Conservation (phyloP, 352 stramenopile genomes). For the Globisporangium heterothallicum region DNA sequence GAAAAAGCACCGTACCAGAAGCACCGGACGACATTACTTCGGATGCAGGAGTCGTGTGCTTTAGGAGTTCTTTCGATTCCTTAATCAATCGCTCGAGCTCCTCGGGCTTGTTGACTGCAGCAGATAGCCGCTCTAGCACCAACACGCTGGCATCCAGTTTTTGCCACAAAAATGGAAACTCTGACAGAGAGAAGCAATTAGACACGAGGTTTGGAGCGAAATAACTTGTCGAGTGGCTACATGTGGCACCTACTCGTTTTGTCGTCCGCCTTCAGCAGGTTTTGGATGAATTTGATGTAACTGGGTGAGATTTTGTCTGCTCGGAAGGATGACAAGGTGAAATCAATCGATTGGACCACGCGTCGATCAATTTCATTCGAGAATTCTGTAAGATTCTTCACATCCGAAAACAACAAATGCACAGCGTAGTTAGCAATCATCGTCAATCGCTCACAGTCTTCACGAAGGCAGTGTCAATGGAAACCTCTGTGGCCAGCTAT, state of each 20-base stretch:
- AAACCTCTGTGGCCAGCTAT: slow-evolving; percentile 2
- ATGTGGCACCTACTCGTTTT: slow-evolving; percentile 18
- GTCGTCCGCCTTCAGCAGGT: slow-evolving; percentile 45
- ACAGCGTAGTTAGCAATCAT: too few species aligned
- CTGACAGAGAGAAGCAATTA: not conserved
- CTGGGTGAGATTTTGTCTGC: slow-evolving; percentile 48
- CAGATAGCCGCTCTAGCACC: slow-evolving; percentile 39
- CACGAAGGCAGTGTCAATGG: not conserved
- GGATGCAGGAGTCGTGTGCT: slow-evolving; percentile 11
- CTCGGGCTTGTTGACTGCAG: slow-evolving; percentile 45
- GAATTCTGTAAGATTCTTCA: slow-evolving; percentile 42
- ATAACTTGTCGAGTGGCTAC: too few species aligned
- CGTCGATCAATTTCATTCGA: slow-evolving; percentile 42
- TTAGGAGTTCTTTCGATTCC: slow-evolving; percentile 46
- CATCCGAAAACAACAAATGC: not conserved
- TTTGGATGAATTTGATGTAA: slow-evolving; percentile 50
- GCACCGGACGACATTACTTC: not conserved
- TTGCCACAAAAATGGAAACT: slow-evolving; percentile 47
- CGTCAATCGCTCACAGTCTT: too few species aligned
- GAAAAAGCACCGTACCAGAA: not conserved
- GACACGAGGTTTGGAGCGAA: not conserved
- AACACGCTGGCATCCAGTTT: slow-evolving; percentile 44
- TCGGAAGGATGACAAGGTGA: slow-evolving; percentile 47
- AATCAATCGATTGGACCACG: slow-evolving; percentile 48
- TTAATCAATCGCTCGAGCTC: slow-evolving; percentile 49